Evolutionary conservation across 2,329 filamentous ascomycete genomes (phyloP).

Genomic region (Cladophialophora chaetospira): DNA sequence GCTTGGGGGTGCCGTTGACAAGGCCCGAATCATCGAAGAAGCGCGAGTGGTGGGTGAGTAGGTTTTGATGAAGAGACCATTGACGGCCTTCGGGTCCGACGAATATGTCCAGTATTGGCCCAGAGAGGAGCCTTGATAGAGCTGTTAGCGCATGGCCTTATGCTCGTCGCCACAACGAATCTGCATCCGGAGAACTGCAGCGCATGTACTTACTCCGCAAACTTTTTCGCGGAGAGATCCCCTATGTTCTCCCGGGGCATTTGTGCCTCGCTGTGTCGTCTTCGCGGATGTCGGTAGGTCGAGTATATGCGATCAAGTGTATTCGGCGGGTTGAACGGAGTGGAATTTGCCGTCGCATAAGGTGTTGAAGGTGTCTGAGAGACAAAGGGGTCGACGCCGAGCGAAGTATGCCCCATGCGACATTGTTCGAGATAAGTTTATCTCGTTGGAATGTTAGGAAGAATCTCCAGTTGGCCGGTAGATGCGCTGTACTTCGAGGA

Average conservation of each 20-base stretch:
- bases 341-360: constrained; percentile 10
- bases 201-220: constrained; percentile 60
- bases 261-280: constrained; percentile 5
- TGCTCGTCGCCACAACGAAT: too few species aligned
- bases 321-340: constrained; percentile 10
- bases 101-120: constrained; percentile 54
- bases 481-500: neutral
- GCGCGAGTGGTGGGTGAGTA: constrained; percentile 56
- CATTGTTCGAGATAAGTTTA: constrained; percentile 19
- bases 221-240: constrained; percentile 50
- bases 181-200: too few species aligned
- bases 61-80: constrained; percentile 56
- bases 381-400: constrained; percentile 15
- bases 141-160: constrained; percentile 20
- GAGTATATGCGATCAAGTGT: constrained; percentile 18
- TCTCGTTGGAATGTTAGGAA: constrained; percentile 8
- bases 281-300: neutral
- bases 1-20: constrained; percentile 37
- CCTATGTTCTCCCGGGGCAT: constrained; percentile 45
- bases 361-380: constrained; percentile 13
- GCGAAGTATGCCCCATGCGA: constrained; percentile 22
- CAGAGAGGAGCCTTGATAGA: constrained; percentile 52
- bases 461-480: neutral
- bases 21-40: constrained; percentile 44
- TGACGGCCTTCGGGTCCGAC: constrained; percentile 52